phyloP scores from a whole-genome alignment of 306 rosid genomes.

The Inga leiocalycina region DNA sequence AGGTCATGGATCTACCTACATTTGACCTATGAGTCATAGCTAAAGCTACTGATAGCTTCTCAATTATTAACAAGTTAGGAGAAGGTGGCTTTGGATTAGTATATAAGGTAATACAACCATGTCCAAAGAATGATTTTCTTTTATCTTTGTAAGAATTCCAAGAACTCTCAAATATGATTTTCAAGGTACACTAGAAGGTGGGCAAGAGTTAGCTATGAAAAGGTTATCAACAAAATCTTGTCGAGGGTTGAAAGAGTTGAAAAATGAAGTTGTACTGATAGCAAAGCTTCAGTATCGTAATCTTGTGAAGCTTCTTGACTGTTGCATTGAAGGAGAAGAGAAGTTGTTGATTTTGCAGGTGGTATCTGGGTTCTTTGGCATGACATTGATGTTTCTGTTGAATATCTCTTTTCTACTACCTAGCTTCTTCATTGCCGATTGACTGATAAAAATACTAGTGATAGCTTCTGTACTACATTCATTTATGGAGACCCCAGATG shows the following conservation, averaged over 20 bases:
- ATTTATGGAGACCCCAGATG: too few species aligned
- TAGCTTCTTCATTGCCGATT: too few species aligned
- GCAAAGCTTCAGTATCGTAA: constrained; percentile 48
- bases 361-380: too few species aligned
- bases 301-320: constrained; percentile 60
- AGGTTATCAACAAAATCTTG: constrained; percentile 46
- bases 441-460: too few species aligned
- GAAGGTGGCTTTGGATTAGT: constrained; percentile 46
- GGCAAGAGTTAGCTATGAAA: constrained; percentile 51
- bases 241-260: constrained; percentile 52
- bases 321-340: constrained; percentile 45
- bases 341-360: constrained; percentile 42
- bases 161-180: neutral
- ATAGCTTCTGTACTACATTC: too few species aligned
- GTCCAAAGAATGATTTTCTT: neutral
- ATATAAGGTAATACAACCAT: constrained; percentile 29
- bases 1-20: constrained; percentile 37
- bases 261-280: constrained; percentile 41
- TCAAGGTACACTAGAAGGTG: constrained; percentile 16
- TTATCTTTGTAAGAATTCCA: neutral
- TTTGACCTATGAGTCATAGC: constrained; percentile 16
- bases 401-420: too few species aligned
- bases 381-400: too few species aligned
- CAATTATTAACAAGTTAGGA: constrained; percentile 33
- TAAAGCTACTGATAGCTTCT: constrained; percentile 35